phyloP scores from a whole-genome alignment of 192 early-diverging fungal genomes.

The Geranomyces michiganensis region DNA sequence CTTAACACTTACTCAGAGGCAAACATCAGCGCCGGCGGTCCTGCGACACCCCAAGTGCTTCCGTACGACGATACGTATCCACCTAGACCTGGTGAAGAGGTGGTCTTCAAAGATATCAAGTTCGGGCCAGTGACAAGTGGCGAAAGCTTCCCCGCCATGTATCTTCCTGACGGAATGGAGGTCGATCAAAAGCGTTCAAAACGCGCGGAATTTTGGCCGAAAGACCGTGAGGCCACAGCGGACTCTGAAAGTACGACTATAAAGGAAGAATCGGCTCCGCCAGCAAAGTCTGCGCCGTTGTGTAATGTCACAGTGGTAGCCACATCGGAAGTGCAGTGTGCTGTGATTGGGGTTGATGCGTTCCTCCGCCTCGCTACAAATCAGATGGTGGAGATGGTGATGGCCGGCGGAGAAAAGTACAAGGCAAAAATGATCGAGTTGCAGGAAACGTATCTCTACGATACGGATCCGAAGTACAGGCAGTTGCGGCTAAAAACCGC shows the following conservation, averaged over 20 bases:
- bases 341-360: background rate
- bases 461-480: background rate
- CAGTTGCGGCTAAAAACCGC: background rate
- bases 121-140: slow-evolving; percentile 9
- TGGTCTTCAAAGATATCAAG: slow-evolving; percentile 6
- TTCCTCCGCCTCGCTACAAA: slow-evolving; percentile 31
- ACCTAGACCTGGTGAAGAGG: slow-evolving; percentile 3
- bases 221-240: background rate
- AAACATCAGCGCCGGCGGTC: background rate
- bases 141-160: slow-evolving; percentile 14
- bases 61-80: background rate
- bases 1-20: background rate
- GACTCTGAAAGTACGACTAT: background rate
- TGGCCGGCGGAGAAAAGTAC: background rate
- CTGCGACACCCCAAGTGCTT: background rate
- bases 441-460: background rate
- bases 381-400: slow-evolving; percentile 21
- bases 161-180: slow-evolving; percentile 1
- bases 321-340: slow-evolving; percentile 11
- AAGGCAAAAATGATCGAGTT: background rate
- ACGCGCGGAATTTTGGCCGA: slow-evolving; percentile 26
- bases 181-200: slow-evolving; percentile 5
- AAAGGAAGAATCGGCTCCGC: background rate
- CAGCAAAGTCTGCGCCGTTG: background rate
- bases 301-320: slow-evolving; percentile 13